A percentile compares a stretch with the other conserved stretches of the same genome.
phyloP scores from a whole-genome alignment of 768 basidiomycete genomes.

The button mushroom (Agaricus bisporus) region DNA sequence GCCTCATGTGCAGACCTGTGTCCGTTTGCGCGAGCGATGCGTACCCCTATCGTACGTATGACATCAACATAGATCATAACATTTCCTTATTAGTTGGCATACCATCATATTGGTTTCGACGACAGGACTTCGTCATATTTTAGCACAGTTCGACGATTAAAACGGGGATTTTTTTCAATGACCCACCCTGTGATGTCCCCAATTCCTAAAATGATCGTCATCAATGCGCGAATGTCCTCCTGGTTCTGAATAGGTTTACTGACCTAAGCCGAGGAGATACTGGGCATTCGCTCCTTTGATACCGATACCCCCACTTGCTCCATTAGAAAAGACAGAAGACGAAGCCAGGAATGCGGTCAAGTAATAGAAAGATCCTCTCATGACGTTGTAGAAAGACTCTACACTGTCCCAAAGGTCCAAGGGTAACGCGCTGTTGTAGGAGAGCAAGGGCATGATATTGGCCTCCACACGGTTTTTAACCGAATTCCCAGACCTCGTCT shows the following conservation, averaged over 20 bases:
- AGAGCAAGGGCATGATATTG: constrained; percentile 26
- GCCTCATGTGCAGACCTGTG: constrained; percentile 73
- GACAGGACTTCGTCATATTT: constrained; percentile 42
- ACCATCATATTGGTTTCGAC: constrained; percentile 87
- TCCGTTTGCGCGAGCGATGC: constrained; percentile 59
- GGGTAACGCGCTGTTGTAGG: constrained; percentile 28
- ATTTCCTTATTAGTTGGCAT: constrained; percentile 10
- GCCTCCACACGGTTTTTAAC: background rate
- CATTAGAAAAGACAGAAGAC: constrained; percentile 21
- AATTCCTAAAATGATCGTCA: constrained; percentile 37
- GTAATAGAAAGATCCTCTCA: constrained; percentile 35
- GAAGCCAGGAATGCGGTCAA: constrained; percentile 37
- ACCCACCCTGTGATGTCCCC: constrained; percentile 70
- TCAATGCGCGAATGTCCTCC: constrained; percentile 1
- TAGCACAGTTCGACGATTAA: background rate
- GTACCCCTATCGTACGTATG: constrained; percentile 47
- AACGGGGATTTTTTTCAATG: background rate
- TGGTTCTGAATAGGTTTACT: constrained; percentile 15
- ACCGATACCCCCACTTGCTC: constrained; percentile 15
- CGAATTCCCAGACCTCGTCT: background rate
- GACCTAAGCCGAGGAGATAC: constrained; percentile 58
- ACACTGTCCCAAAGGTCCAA: constrained; percentile 32
- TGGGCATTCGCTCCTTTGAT: constrained; percentile 30
- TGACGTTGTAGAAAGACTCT: constrained; percentile 28
- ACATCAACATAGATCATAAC: background rate